Evolutionary conservation across 2,329 filamentous ascomycete species (phyloP), one percentile per base, ranked within the genome.

Genomic region (Celoporthe dispersa): DNA sequence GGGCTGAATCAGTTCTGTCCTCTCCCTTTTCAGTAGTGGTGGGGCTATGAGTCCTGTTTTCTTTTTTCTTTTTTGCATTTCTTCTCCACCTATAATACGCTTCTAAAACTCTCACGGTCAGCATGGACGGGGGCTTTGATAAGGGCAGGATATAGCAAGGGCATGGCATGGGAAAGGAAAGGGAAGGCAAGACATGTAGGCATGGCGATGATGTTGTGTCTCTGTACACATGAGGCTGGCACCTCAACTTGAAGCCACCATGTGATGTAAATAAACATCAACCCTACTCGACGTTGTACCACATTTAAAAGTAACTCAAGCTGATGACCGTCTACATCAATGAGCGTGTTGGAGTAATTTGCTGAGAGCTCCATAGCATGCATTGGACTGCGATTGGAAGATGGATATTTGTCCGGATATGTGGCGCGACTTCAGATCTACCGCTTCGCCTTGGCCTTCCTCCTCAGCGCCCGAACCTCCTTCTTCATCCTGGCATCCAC

Each of bases 401-500:
- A 60, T 28, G 14, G n/a, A 35, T 60, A 8, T 3, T 3, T 35
- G 14, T 35, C 25, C 14, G 12, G 19, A 60, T 37, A 28, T 41
- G 60, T 39, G 25, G 11, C 1, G 16, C 41, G 11, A 16, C 35
- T 41, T 14, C 22, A 37, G 2, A 16, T 73, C 73, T 81, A 80
- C 79, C 88, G 88, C 84, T 88, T 91, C 83, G 90, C 92, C 85
- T 97, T 94, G 35, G 83, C 78, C 71, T 86, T 78, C 76, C 94
- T 88, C 89, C 97, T 97, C 81, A 95, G 87, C 2, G 92, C 94
- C 79, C 94, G 85, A 68, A 96, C 87, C 84, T 98, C 96, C 90
- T 98, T 98, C 89, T 98, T 98, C 90, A 98, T 89, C 75, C 96
- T 88, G 19, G 93, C 85, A 82, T 98, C 95, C 68, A 99, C 95